phyloP scores from a whole-genome alignment of 192 early-diverging fungal species.

The Borealophlyctis nickersoniae region DNA sequence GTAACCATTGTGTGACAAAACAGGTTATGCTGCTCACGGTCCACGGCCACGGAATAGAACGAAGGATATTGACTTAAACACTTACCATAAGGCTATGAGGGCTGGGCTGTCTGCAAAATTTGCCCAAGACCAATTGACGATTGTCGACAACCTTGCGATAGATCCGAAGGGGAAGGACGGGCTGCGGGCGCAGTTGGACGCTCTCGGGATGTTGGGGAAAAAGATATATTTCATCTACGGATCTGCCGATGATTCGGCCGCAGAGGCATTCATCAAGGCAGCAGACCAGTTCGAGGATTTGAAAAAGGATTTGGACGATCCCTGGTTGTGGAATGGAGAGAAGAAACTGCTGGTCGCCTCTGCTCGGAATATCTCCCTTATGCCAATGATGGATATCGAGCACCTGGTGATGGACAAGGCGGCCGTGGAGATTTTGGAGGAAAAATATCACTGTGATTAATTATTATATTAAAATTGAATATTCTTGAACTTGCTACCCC shows the following conservation, averaged over 20 bases:
- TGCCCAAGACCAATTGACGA: constrained; percentile 79
- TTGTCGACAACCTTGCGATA: constrained; percentile 63
- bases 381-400: constrained; percentile 45
- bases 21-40: constrained; percentile 67
- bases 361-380: constrained; percentile 36
- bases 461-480: neutral
- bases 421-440: constrained; percentile 51
- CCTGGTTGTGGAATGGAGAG: constrained; percentile 29
- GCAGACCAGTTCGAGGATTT: constrained; percentile 32
- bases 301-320: neutral
- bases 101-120: constrained; percentile 85
- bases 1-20: neutral
- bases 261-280: constrained; percentile 22
- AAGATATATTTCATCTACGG: constrained; percentile 49
- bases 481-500: too few species aligned
- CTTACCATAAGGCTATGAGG: constrained; percentile 80
- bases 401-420: constrained; percentile 47
- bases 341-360: constrained; percentile 32
- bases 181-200: constrained; percentile 25
- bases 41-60: constrained; percentile 82
- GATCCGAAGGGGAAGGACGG: constrained; percentile 11
- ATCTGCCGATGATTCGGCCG: constrained; percentile 10
- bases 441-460: constrained; percentile 39
- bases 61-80: constrained; percentile 80
- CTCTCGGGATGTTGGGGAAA: constrained; percentile 29